These are phyloP conservation scores for Candida hungchunana DNA, from an alignment of 805 yeast genomes.

Conservation along the genomic window DNA sequence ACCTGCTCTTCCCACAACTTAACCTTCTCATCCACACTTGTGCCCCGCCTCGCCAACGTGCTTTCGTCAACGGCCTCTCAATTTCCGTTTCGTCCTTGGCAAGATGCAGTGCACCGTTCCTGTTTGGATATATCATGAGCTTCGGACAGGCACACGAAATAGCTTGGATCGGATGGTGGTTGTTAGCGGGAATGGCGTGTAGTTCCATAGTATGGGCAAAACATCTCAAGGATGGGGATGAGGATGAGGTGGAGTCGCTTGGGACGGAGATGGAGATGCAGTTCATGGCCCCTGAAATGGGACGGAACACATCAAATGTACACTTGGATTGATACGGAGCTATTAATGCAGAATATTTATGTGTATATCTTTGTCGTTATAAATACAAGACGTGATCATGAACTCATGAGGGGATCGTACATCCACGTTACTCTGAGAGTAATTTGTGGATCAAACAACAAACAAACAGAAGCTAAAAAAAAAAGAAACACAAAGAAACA, in stretches of 20 bases:
- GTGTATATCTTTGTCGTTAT: slow-evolving; percentile 2
- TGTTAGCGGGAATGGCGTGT: slow-evolving; percentile 2
- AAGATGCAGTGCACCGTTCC: slow-evolving; percentile 7
- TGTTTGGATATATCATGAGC: slow-evolving; percentile 8
- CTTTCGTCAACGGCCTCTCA: slow-evolving; percentile 12
- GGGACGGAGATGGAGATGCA: no score
- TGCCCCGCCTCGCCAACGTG: slow-evolving; percentile 11
- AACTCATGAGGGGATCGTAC: slow-evolving; percentile 8
- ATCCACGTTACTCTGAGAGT: background rate
- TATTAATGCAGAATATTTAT: background rate
- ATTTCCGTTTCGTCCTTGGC: slow-evolving; percentile 8
- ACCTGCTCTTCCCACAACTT: slow-evolving; percentile 9
- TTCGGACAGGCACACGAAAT: slow-evolving; percentile 4
- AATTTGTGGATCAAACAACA: slow-evolving; percentile 1
- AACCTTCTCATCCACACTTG: slow-evolving; percentile 9
- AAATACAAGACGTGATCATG: slow-evolving; percentile 10
- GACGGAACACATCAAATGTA: no score
- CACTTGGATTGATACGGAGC: no score
- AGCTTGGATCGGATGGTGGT: slow-evolving; percentile 13
- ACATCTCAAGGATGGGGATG: slow-evolving; percentile 6
- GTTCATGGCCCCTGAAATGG: no score
- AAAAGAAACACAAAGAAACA: background rate
- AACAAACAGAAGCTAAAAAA: slow-evolving; percentile 1
- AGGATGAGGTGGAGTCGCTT: slow-evolving; percentile 2
- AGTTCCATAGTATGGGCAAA: slow-evolving; percentile 3